Conservation (phyloP, 2,329 filamentous ascomycete species). For the Aspergillus sp. region DNA sequence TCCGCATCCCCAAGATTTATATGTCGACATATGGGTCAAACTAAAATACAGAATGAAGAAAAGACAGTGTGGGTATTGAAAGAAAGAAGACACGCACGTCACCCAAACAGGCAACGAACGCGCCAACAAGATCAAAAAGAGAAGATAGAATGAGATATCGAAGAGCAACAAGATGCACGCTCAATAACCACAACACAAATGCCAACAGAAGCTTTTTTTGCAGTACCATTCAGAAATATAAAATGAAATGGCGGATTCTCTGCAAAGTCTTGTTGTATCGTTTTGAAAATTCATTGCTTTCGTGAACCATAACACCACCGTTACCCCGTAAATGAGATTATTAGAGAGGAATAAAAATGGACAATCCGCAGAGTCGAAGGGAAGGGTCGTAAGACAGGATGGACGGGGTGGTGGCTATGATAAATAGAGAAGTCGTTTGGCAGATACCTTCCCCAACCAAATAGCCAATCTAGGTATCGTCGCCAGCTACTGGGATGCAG, state of each 20-base stretch:
- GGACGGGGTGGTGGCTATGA: slow-evolving; percentile 7
- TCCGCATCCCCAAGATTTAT: slow-evolving; percentile 1
- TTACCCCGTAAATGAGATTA: slow-evolving; percentile 21
- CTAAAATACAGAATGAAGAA: slow-evolving; percentile 16
- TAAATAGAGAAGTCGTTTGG: neutral
- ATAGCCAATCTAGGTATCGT: neutral
- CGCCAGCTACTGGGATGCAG: slow-evolving; percentile 1
- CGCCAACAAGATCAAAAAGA: slow-evolving; percentile 6
- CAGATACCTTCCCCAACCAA: neutral
- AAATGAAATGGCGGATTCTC: slow-evolving; percentile 8
- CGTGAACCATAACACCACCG: slow-evolving; percentile 38
- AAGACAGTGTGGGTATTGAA: neutral
- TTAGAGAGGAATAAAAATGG: slow-evolving; percentile 17
- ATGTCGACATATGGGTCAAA: slow-evolving; percentile 9
- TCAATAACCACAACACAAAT: slow-evolving; percentile 36
- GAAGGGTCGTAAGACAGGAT: slow-evolving; percentile 6
- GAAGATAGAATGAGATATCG: slow-evolving; percentile 16
- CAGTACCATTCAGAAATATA: slow-evolving; percentile 13
- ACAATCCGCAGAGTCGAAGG: neutral
- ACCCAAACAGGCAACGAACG: slow-evolving; percentile 3
- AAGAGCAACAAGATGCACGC: slow-evolving; percentile 35
- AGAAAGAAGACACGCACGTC: slow-evolving; percentile 4
- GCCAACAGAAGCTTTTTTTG: slow-evolving; percentile 28
- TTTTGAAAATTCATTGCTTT: slow-evolving; percentile 34
- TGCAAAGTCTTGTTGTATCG: slow-evolving; percentile 19